Evolutionary conservation across 345 rosid species (phyloP), one percentile per base, ranked within the genome.

Genomic region (Lepidium africanum): DNA sequence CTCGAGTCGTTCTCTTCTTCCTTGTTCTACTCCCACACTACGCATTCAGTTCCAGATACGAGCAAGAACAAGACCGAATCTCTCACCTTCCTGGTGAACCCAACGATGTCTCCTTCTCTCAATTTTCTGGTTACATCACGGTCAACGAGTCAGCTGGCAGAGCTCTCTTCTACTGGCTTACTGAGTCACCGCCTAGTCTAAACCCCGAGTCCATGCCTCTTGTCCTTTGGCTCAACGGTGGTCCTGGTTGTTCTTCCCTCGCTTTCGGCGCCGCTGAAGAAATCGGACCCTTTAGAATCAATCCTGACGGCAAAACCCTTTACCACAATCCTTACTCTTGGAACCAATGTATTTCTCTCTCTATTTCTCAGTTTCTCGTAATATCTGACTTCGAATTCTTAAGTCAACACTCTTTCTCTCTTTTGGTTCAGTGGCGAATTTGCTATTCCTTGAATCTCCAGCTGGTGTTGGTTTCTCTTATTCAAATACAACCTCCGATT

Each of bases 381-480:
- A 19, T 2, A 33, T n/a, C 52, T n/a, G 2, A 19, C 23, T 36
- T 42, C 35, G 19, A 19, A 19, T 33, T 4, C 10, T 0, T 36
- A 46, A 54, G 8, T 16, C 38, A 6, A 36, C 63, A 14, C 5
- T 42, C 51, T 39, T n/a, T 49, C 13, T 13, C 4, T 9, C 2
- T 36, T 7, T 38, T 47, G 59, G 79, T n/a, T 60, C 76, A 93
- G 97, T 93, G 86, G 98, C 96, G 42, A 93, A 90, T 76, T 38
- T 90, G 80, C 80, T 90, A 16, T 93, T 93, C 71, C 92, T 93
- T 49, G 98, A 93, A 63, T 93, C 98, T 62, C 97, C 97, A 0
- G 97, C 96, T 50, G 98, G 98, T 76, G 97, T 93, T 66, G 98
- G 98, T 7, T 93, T 90, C 79, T 93, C 98, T 2, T 93, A 88